These are phyloP conservation scores for Aspergillus taichungensis DNA, from an alignment of 495 filamentous ascomycete species.

Conservation along the genomic window DNA sequence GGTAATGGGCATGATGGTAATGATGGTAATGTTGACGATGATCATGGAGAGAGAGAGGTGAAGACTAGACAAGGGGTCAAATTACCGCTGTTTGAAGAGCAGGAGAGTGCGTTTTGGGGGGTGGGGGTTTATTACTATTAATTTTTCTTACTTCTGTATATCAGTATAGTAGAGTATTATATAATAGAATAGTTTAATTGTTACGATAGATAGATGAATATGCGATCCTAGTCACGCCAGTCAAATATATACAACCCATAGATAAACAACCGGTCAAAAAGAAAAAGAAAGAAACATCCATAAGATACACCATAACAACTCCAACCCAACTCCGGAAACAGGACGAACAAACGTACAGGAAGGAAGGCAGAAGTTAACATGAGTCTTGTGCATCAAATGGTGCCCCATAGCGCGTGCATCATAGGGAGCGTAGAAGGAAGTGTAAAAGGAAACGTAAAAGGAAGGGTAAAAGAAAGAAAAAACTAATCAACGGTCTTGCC, in stretches of 20 bases:
- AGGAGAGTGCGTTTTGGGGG: constrained; percentile 37
- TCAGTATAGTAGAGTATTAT: no score
- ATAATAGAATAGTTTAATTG: no score
- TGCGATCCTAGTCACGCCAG: not conserved
- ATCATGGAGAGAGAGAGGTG: no score
- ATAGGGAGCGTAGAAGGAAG: not conserved
- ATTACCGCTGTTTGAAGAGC: constrained; percentile 25
- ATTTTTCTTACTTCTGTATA: not conserved
- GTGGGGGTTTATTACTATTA: constrained; percentile 29
- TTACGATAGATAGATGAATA: not conserved
- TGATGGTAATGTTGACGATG: constrained; percentile 11
- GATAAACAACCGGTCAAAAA: not conserved
- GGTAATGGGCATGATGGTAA: constrained; percentile 6
- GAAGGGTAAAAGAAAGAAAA: not conserved
- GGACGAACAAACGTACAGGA: not conserved
- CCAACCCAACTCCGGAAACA: not conserved
- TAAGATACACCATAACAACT: not conserved
- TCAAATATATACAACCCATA: constrained; percentile 4
- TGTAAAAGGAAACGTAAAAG: not conserved
- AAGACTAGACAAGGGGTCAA: not conserved
- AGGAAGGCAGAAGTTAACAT: no score
- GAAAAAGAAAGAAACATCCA: not conserved
- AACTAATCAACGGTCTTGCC: constrained; percentile 51
- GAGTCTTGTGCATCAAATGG: constrained; percentile 1
- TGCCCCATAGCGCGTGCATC: no score